Evolutionary conservation across 2,329 filamentous ascomycete species (phyloP).

Genomic region (Cladosporium sp.): DNA sequence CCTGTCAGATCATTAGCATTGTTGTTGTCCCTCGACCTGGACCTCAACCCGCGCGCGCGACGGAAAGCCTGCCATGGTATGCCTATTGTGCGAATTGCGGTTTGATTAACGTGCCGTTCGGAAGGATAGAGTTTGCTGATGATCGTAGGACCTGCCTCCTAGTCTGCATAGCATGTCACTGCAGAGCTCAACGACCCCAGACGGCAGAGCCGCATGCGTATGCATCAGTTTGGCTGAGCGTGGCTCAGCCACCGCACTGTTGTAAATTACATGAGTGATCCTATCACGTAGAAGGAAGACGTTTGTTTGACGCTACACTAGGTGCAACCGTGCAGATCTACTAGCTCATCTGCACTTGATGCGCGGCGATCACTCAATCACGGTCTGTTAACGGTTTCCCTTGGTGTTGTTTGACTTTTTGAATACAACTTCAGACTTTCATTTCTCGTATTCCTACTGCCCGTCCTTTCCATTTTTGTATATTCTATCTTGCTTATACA

Average conservation of each 20-base stretch:
- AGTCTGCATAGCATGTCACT: background rate
- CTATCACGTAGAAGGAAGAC: background rate
- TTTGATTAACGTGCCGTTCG: too few relatives aligned
- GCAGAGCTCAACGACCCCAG: background rate
- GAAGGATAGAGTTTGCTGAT: background rate
- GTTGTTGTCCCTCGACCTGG: too few relatives aligned
- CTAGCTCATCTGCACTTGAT: background rate
- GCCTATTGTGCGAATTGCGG: too few relatives aligned
- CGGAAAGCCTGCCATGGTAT: too few relatives aligned
- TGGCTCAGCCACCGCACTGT: conserved; percentile 12
- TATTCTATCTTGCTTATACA: background rate
- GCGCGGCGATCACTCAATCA: background rate
- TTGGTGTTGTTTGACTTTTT: background rate
- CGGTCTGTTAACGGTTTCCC: background rate
- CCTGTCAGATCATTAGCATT: background rate
- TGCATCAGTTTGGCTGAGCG: background rate
- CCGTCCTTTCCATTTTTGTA: background rate
- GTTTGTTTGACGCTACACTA: background rate
- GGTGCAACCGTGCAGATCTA: background rate
- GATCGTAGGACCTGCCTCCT: background rate
- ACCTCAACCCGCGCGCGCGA: too few relatives aligned
- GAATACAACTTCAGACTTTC: background rate
- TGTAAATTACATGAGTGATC: background rate
- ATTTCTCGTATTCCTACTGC: background rate
- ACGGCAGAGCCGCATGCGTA: background rate